Conservation (phyloP, 148 eudicot species). For the Rhododendron henanense region DNA sequence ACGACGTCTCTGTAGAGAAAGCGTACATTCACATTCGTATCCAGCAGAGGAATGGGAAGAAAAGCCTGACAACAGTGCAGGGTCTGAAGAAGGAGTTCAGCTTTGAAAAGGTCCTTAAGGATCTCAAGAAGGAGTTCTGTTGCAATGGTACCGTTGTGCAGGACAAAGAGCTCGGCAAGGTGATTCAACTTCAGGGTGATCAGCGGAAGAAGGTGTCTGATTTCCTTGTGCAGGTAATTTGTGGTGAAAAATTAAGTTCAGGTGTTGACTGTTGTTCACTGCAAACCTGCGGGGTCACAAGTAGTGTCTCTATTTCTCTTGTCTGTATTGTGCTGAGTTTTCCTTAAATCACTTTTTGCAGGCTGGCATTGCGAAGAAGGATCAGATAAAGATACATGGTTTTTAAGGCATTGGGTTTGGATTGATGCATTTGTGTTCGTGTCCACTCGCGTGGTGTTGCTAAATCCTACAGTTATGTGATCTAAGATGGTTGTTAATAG, state of each 20-base stretch:
- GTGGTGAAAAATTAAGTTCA: background rate
- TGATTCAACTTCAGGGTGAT: constrained; percentile 85
- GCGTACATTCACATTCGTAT: constrained; percentile 79
- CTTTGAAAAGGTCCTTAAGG: constrained; percentile 72
- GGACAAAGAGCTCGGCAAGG: constrained; percentile 70
- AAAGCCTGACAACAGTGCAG: constrained; percentile 78
- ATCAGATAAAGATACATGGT: constrained; percentile 86
- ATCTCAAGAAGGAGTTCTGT: constrained; percentile 71
- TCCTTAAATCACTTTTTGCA: background rate
- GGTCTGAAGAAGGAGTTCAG: constrained; percentile 65
- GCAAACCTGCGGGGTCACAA: background rate
- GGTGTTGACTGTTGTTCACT: background rate
- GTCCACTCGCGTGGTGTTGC: background rate
- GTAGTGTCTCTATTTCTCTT: background rate
- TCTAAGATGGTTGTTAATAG: background rate
- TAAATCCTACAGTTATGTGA: background rate
- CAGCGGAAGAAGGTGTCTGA: constrained; percentile 75
- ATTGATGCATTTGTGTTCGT: background rate
- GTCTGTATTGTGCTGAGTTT: background rate
- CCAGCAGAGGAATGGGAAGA: constrained; percentile 84
- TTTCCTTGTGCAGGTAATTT: constrained; percentile 46
- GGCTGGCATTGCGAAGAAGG: constrained; percentile 61
- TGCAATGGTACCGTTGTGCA: constrained; percentile 84
- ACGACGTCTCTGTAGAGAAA: constrained; percentile 43
- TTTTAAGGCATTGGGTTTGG: constrained; percentile 26